Conservation (phyloP, 148 eudicot genomes). For the Camellia lanceoleosa region DNA sequence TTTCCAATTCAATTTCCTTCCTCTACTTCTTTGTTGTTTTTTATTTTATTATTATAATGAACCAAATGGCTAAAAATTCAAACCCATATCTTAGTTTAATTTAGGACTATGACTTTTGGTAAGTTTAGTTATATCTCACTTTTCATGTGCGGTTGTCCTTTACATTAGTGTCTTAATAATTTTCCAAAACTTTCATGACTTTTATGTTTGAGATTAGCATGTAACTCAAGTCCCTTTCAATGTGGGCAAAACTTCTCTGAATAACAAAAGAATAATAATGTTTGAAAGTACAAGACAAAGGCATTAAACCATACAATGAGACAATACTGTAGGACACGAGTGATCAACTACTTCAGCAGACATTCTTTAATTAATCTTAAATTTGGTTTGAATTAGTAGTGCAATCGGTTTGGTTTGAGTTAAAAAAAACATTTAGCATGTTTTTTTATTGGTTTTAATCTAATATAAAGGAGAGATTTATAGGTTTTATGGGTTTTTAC, state of each 20-base stretch:
- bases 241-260: conserved; percentile 4
- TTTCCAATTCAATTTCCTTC: background rate
- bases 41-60: too few species aligned
- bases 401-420: too few species aligned
- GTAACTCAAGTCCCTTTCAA: background rate
- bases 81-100: conserved; percentile 1
- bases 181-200: conserved; percentile 8
- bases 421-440: too few species aligned
- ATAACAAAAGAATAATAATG: conserved; percentile 13
- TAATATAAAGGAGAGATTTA: too few species aligned
- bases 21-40: background rate
- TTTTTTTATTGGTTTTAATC: too few species aligned
- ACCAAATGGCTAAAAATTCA: conserved; percentile 22
- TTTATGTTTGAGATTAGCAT: background rate
- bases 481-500: too few species aligned
- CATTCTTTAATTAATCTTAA: background rate
- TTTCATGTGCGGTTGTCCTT: conserved; percentile 19
- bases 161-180: background rate
- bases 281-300: conserved; percentile 20
- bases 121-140: background rate
- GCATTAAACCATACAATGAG: conserved; percentile 13
- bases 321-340: background rate
- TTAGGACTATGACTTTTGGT: background rate
- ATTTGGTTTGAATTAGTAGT: background rate
- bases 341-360: conserved; percentile 7